Percentiles rank a stretch among this genome's conserved stretches.
phyloP scores from a whole-genome alignment of 805 yeast genomes.

The Wickerhamiella azyma region DNA sequence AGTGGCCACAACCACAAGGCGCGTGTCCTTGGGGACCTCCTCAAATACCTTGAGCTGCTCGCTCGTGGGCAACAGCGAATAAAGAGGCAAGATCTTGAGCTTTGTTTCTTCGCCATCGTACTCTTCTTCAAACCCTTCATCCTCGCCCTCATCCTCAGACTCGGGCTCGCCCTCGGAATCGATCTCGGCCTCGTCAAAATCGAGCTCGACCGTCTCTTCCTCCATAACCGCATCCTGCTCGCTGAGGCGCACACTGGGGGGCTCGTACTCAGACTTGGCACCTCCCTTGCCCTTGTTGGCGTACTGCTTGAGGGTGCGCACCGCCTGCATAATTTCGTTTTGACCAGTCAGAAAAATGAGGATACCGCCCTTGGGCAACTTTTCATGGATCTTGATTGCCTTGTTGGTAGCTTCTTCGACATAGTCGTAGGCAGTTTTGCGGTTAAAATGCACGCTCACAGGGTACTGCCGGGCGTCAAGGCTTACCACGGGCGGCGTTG shows the following conservation, averaged over 20 bases:
- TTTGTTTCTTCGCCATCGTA: slow-evolving; percentile 46
- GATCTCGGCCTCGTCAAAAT: slow-evolving; percentile 27
- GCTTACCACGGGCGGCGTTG: slow-evolving; percentile 72
- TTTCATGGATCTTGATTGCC: slow-evolving; percentile 71
- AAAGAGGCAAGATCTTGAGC: slow-evolving; percentile 77
- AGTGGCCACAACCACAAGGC: slow-evolving; percentile 89
- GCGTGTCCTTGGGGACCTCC: slow-evolving; percentile 68
- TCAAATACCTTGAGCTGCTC: slow-evolving; percentile 91
- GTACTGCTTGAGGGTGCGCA: slow-evolving; percentile 36
- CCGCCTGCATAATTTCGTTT: slow-evolving; percentile 70
- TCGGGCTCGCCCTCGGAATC: slow-evolving; percentile 32
- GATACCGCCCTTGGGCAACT: slow-evolving; percentile 88
- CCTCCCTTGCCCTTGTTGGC: neutral
- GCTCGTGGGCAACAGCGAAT: slow-evolving; percentile 82
- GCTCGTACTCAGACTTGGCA: slow-evolving; percentile 19
- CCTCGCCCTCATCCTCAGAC: slow-evolving; percentile 32
- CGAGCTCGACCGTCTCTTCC: slow-evolving; percentile 70
- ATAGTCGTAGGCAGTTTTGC: slow-evolving; percentile 64
- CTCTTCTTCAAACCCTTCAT: slow-evolving; percentile 40
- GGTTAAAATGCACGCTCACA: slow-evolving; percentile 80
- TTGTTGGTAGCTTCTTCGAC: slow-evolving; percentile 77
- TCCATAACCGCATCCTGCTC: slow-evolving; percentile 58
- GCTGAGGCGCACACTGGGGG: slow-evolving; percentile 32
- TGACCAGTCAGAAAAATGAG: slow-evolving; percentile 89
- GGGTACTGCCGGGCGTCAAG: slow-evolving; percentile 92